Evolutionary conservation across 768 basidiomycete species (phyloP).

Genomic region (Sporobolomyces roseus): DNA sequence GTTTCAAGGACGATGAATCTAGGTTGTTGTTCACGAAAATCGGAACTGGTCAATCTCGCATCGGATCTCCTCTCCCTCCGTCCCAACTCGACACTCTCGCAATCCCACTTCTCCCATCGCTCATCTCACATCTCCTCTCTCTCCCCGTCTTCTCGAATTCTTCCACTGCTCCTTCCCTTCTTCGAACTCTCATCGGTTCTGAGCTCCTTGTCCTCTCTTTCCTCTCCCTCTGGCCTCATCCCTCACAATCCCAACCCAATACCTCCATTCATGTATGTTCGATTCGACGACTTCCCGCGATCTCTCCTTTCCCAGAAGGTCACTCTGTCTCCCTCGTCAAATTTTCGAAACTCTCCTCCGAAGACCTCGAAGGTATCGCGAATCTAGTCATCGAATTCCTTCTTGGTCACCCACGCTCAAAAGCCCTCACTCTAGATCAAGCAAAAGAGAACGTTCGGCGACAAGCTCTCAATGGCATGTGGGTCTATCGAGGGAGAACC

Average conservation of each 20-base stretch:
- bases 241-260: not conserved
- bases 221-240: conserved; percentile 6
- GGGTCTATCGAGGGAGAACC: conserved; percentile 16
- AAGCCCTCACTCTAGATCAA: not conserved
- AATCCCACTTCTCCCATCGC: not conserved
- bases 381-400: not conserved
- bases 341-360: not conserved
- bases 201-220: conserved; percentile 3
- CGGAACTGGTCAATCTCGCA: conserved; percentile 1
- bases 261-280: not conserved
- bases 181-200: conserved; percentile 14
- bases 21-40: conserved; percentile 33
- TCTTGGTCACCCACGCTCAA: not conserved
- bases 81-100: not conserved
- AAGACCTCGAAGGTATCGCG: not conserved
- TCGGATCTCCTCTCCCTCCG: not conserved
- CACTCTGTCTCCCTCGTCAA: not conserved
- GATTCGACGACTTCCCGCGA: not conserved
- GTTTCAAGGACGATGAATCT: not conserved
- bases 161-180: not conserved
- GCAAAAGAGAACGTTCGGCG: not conserved
- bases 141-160: conserved; percentile 1
- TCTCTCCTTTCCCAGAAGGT: not conserved
- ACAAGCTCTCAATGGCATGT: not conserved
- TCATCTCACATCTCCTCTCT: conserved; percentile 16